Evolutionary conservation across 1,139 yeast genomes (phyloP), one percentile per base, ranked within the genome.

Genomic region (Yamadazyma buinensis): DNA sequence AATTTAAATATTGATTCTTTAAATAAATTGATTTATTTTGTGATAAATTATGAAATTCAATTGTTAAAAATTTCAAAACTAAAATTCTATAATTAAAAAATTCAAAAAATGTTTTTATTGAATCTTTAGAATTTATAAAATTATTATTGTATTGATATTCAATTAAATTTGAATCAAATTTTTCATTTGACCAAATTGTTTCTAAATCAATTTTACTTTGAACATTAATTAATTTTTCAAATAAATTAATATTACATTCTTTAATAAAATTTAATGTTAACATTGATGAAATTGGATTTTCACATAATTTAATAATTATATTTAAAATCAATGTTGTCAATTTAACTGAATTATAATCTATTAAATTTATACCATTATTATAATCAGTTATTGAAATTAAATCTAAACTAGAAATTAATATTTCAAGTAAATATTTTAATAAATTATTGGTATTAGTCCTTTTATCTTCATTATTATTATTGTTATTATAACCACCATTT

Each of bases 1-100:
- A 52, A 3, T 71, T 64, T 23, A 80, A 62, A 44, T 83, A 83
- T 18, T 68, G 63, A 17, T 71, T 66, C 19, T 77, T 73, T 41
- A 80, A 68, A 1, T 84, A 68, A 2, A 73, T 57, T 0, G 86
- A 73, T 1, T 79, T 77, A 47, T 50, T 13, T 28, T 37, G 46
- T 2, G 81, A 70, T n/a, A 79, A 66, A 37, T 71, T 71, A 49
- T 84, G 88, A 22, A 87, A 65, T 44, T 86, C 94, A 38, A 83
- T 59, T n/a, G 92, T 75, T 36, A 86, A 59, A 47, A 80, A 78
- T 43, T 83, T 85, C 23, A 86, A 61, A 7, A 83, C 61, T 19
- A 71, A 63, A 30, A 78, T 73, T 50, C 95, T 71, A 44, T 78
- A 82, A 29, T 65, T 70, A 38, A 83, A 69, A 47, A 85, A 84